A percentile compares a stretch with the other conserved stretches of the same genome.
Conservation (phyloP, 257 asterid species). For the Paraleonurus japonicus region DNA sequence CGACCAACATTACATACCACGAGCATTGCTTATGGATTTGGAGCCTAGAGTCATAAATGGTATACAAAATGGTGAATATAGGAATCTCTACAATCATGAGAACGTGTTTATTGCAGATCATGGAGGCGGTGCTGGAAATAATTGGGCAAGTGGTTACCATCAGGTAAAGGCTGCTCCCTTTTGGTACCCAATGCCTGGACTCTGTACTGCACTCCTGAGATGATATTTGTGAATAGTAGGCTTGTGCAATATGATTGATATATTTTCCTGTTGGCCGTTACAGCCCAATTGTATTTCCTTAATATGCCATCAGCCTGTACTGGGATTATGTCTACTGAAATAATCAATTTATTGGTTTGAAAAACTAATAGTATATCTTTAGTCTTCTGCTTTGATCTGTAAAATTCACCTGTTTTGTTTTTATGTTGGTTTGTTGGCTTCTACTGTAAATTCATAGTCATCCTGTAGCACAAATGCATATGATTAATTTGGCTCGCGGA, state of each 20-base stretch:
- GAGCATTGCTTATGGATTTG: conserved; percentile 95
- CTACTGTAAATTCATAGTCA: not conserved
- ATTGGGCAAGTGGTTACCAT: conserved; percentile 99
- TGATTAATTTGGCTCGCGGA: not conserved
- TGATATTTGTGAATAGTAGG: not conserved
- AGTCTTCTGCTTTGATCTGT: conserved; percentile 9
- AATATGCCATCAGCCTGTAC: not conserved
- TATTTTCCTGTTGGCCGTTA: not conserved
- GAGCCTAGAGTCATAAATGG: conserved; percentile 98
- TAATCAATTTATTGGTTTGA: not conserved
- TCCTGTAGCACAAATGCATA: not conserved
- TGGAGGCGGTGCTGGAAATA: conserved; percentile 99
- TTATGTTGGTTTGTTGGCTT: conserved; percentile 7
- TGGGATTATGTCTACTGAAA: not conserved
- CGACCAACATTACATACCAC: conserved; percentile 95
- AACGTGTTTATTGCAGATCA: conserved; percentile 85
- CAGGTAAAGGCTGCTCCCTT: conserved; percentile 54
- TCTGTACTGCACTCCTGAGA: not conserved
- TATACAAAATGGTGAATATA: conserved; percentile 92
- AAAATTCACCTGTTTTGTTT: not conserved
- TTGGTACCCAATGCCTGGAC: not conserved
- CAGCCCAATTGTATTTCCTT: not conserved
- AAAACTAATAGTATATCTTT: not conserved
- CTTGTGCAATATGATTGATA: not conserved
- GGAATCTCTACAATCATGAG: conserved; percentile 96